These are phyloP conservation scores for Teratosphaeria zuluensis DNA, from an alignment of 2,329 filamentous ascomycete species.

Conservation along the genomic window DNA sequence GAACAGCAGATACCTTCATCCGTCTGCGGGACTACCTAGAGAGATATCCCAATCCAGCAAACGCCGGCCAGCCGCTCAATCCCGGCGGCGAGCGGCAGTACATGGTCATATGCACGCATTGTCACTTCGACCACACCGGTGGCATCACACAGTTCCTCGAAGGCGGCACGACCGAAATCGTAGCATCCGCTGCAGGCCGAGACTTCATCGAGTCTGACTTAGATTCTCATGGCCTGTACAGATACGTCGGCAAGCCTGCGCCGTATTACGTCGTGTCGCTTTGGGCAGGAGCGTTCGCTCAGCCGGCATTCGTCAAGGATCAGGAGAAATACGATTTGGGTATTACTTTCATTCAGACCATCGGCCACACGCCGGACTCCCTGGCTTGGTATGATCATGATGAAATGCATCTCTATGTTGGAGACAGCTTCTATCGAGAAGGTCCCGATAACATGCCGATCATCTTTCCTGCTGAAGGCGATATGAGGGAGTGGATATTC, in stretches of 20 bases:
- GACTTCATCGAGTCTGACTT: constrained; percentile 34
- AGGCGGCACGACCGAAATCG: constrained; percentile 17
- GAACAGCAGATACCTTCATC: constrained; percentile 12
- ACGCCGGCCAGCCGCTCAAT: constrained; percentile 30
- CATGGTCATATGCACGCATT: constrained; percentile 37
- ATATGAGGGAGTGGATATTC: constrained; percentile 30
- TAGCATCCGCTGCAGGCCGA: constrained; percentile 28
- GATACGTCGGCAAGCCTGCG: constrained; percentile 26
- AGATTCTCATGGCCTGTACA: constrained; percentile 32
- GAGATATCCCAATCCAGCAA: constrained; percentile 27
- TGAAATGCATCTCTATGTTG: constrained; percentile 37
- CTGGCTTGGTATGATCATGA: constrained; percentile 37
- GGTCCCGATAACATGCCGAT: constrained; percentile 29
- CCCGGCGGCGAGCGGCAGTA: constrained; percentile 24
- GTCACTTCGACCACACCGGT: constrained; percentile 36
- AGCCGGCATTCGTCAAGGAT: constrained; percentile 1
- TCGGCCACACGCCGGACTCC: constrained; percentile 39
- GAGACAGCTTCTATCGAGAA: constrained; percentile 37
- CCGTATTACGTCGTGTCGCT: constrained; percentile 33
- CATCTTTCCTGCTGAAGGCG: constrained; percentile 30
- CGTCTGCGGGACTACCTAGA: constrained; percentile 36
- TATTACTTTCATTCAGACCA: constrained; percentile 36
- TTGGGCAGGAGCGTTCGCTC: constrained; percentile 32
- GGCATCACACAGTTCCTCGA: constrained; percentile 29
- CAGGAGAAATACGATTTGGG: constrained; percentile 16